Percentiles rank a stretch among this genome's conserved stretches.
These are phyloP conservation scores for Fusarium heterosporum DNA, from an alignment of 2,329 filamentous ascomycete genomes.

Conservation along the genomic window DNA sequence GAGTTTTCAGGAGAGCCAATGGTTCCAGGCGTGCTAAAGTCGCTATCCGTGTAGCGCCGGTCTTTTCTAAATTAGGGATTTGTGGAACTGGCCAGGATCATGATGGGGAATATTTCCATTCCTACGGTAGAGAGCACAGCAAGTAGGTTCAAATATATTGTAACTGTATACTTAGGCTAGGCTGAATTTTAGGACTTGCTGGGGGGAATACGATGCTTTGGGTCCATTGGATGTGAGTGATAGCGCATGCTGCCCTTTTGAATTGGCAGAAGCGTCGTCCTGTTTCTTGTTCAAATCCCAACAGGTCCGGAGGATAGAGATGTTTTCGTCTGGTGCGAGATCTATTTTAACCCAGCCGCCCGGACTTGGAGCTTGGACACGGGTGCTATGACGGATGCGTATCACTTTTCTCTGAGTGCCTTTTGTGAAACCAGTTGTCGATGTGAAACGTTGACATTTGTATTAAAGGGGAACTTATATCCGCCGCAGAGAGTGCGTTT, in stretches of 20 bases:
- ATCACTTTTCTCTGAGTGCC: background rate
- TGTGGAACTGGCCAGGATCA: constrained; percentile 6
- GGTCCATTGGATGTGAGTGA: no score
- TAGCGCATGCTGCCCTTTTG: no score
- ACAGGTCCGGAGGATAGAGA: no score
- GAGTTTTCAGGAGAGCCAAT: constrained; percentile 40
- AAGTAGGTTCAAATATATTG: no score
- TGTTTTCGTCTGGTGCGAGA: no score
- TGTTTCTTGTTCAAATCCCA: no score
- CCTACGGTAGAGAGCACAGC: constrained; percentile 3
- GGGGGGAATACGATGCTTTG: no score
- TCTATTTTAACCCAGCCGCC: no score
- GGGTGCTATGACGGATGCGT: constrained; percentile 10
- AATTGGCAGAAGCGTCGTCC: no score
- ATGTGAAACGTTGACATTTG: constrained; percentile 13
- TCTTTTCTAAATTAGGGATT: constrained; percentile 34
- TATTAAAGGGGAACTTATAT: constrained; percentile 1
- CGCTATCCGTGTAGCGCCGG: constrained; percentile 31
- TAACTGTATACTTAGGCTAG: no score
- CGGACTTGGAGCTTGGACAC: background rate
- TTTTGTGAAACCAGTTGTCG: constrained; percentile 20
- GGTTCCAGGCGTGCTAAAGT: constrained; percentile 13
- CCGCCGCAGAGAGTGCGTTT: background rate
- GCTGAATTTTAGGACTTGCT: no score
- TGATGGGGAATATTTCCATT: constrained; percentile 10